These are phyloP conservation scores for Gnomoniopsis smithogilvyi DNA, from an alignment of 2,329 filamentous ascomycete genomes.

Conservation along the genomic window DNA sequence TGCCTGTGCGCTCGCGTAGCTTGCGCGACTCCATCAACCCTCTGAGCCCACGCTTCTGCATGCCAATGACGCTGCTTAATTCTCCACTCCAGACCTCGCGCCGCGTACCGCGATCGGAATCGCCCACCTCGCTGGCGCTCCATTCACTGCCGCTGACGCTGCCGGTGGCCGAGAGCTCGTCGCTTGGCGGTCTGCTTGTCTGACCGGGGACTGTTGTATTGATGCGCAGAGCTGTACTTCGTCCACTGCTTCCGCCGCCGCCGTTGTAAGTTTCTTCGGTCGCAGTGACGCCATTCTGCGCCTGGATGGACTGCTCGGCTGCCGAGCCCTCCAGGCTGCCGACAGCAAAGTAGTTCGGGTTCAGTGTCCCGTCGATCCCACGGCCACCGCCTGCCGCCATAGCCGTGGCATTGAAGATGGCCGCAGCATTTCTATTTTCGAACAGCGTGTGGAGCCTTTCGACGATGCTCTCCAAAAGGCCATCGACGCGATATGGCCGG, in stretches of 20 bases:
- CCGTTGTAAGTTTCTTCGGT: conserved; percentile 27
- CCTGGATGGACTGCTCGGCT: conserved; percentile 13
- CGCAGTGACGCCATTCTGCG: conserved; percentile 31
- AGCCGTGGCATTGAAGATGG: conserved; percentile 95
- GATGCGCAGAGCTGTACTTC: conserved; percentile 42
- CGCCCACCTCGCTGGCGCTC: conserved; percentile 49
- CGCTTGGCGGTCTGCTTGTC: conserved; percentile 38
- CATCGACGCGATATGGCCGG: conserved; percentile 89
- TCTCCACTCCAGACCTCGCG: conserved; percentile 77
- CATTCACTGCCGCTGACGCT: conserved; percentile 54
- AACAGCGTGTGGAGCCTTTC: conserved; percentile 85
- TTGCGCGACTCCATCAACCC: conserved; percentile 93
- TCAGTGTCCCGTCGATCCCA: conserved; percentile 66
- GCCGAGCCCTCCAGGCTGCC: conserved; percentile 36
- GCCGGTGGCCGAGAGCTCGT: conserved; percentile 46
- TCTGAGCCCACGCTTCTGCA: conserved; percentile 89
- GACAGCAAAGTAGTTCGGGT: conserved; percentile 60
- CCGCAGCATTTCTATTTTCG: conserved; percentile 90
- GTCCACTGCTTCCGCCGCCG: conserved; percentile 22
- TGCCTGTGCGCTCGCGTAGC: conserved; percentile 69
- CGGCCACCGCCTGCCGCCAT: conserved; percentile 95
- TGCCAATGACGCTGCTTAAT: conserved; percentile 83
- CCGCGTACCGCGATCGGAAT: conserved; percentile 42
- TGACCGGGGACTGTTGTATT: conserved; percentile 40
- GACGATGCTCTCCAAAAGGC: conserved; percentile 86